Evolutionary conservation across 2,329 filamentous ascomycete species (phyloP).

Genomic region (Penicillium brevicompactum): DNA sequence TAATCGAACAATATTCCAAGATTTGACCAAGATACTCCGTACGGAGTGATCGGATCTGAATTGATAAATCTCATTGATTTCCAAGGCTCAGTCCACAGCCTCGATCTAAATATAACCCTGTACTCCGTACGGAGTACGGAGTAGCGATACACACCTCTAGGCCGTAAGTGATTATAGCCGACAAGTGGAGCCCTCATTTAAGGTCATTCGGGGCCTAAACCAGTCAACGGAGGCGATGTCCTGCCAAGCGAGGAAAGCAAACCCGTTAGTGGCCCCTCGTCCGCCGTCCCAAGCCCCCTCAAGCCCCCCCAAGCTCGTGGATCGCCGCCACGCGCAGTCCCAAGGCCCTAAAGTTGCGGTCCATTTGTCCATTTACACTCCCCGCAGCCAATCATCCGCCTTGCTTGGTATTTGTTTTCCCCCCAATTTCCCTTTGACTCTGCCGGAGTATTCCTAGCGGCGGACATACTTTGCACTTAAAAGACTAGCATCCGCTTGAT

Average conservation of each 20-base stretch:
- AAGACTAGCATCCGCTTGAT: background rate
- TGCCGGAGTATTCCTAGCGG: slow-evolving; percentile 6
- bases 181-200: slow-evolving; percentile 5
- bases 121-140: background rate
- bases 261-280: slow-evolving; percentile 2
- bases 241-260: slow-evolving; percentile 11
- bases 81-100: background rate
- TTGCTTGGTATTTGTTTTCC: slow-evolving; percentile 13
- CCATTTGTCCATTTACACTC: background rate
- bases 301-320: slow-evolving; percentile 11
- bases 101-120: background rate
- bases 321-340: slow-evolving; percentile 18
- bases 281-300: background rate
- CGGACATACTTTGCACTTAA: background rate
- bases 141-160: background rate
- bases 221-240: background rate
- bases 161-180: slow-evolving; percentile 3
- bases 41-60: no score
- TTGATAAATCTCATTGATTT: background rate
- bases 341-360: background rate
- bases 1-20: background rate
- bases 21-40: background rate
- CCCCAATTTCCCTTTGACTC: slow-evolving; percentile 21
- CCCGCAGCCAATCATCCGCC: slow-evolving; percentile 5
- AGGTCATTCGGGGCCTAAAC: background rate